Evolutionary conservation across 2,329 filamentous ascomycete genomes (phyloP).

Genomic region (Ustilaginoidea virens): DNA sequence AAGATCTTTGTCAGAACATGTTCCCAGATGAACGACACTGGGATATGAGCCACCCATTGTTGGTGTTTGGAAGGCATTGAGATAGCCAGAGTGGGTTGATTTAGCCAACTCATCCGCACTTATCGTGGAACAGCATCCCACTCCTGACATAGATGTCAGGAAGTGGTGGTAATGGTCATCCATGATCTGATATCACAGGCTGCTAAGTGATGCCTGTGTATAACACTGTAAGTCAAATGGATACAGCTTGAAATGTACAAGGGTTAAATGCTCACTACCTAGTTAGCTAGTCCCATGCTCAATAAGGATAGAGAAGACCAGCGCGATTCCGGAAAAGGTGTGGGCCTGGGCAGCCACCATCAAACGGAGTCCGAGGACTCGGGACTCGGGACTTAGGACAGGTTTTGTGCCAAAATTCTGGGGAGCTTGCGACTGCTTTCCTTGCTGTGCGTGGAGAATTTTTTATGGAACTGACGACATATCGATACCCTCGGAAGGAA

Average conservation of each 20-base stretch:
- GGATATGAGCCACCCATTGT: slow-evolving; percentile 28
- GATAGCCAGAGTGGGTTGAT: slow-evolving; percentile 18
- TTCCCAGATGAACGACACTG: slow-evolving; percentile 31
- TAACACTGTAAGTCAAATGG: slow-evolving; percentile 3
- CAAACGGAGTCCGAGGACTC: slow-evolving; percentile 3
- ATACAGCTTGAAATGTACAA: slow-evolving; percentile 1
- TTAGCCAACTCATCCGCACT: slow-evolving; percentile 25
- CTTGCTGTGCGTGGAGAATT: too few relatives aligned
- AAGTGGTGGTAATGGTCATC: slow-evolving; percentile 42
- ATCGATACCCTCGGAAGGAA: background rate
- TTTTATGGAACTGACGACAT: background rate
- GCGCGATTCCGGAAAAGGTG: slow-evolving; percentile 4
- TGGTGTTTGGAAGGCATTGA: slow-evolving; percentile 14
- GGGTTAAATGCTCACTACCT: too few relatives aligned
- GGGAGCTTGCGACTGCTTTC: slow-evolving; percentile 5
- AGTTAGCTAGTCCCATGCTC: too few relatives aligned
- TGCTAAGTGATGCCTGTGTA: slow-evolving; percentile 2
- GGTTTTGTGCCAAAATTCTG: slow-evolving; percentile 4
- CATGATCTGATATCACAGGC: slow-evolving; percentile 19
- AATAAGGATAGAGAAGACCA: slow-evolving; percentile 3
- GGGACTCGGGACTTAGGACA: too few relatives aligned
- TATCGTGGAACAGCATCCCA: slow-evolving; percentile 20
- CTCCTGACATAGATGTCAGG: slow-evolving; percentile 34
- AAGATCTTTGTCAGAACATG: slow-evolving; percentile 33
- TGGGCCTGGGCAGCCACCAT: slow-evolving; percentile 4